Base-by-base conservation (phyloP, 768 basidiomycete genomes). In the Amyloporia xantha region DNA sequence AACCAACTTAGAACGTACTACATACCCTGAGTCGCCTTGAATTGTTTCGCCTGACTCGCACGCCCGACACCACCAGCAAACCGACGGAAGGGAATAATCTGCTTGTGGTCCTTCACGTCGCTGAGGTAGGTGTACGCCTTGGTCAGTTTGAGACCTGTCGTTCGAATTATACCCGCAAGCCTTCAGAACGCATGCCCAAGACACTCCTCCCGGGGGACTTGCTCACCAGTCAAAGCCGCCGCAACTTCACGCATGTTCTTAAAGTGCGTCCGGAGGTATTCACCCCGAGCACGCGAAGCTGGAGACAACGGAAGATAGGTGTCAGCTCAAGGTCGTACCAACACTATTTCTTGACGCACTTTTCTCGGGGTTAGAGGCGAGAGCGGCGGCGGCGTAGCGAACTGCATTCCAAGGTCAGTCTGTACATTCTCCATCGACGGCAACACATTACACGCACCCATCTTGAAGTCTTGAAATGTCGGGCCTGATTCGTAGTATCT, bases 211-310 rank as follows among this genome's bases (percentile, higher is more conserved):
- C 10, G 6, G 26, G 26, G 26, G 35, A 39, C 30, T 17, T n/a
- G n/a, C 77, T 62, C 56, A 91, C 93, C 94, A 57, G 84, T 80
- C 56, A 97, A 76, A 58, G 89, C 92, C 56, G 95, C 95, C 44
- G 90, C 94, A 49, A 98, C 96, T 73, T 99, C 96, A 55, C 91
- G 85, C 91, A 96, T 98, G 82, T 98, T 99, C 86, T 99, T 99
- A 84, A 96, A 99, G 77, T 97, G 95, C 41, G 96, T 98, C 62
- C 94, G 90, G 65, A 96, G 82, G 79, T 97, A 93, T 76, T 95
- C 92, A 62, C 93, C 93, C 63, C 88, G 87, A 51, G 94, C 87
- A 65, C 81, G 86, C 63, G 94, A 84, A 68, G 89, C 91, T 95
- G 67, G 33, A 66, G 42, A 55, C 35, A 21, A 33, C 38, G 41